Conservation (phyloP, 257 asterid species). For the Linaria vulgaris region DNA sequence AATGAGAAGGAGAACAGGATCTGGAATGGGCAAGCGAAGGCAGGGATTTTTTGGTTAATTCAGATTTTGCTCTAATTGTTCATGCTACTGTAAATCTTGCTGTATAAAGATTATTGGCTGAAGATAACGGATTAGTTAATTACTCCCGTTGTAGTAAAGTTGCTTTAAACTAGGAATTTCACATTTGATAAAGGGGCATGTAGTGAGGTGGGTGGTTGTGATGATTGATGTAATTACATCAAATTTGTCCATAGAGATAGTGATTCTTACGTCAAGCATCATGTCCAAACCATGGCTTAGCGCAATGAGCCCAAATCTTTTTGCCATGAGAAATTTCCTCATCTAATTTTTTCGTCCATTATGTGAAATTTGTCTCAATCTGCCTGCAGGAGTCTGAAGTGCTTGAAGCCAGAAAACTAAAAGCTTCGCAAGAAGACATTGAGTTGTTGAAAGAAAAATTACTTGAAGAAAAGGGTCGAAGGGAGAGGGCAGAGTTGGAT, state of each 20-base stretch:
- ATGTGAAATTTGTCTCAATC: slow-evolving; percentile 23
- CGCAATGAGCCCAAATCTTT: slow-evolving; percentile 1
- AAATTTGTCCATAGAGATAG: slow-evolving; percentile 11
- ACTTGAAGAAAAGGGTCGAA: slow-evolving; percentile 71
- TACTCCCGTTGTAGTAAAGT: slow-evolving; percentile 11
- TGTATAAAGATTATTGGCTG: slow-evolving; percentile 6
- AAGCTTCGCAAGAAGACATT: slow-evolving; percentile 69
- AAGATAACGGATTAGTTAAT: slow-evolving; percentile 2
- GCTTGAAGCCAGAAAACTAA: slow-evolving; percentile 77
- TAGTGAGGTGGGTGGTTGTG: slow-evolving; percentile 24
- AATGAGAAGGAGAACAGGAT: not conserved
- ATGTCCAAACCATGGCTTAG: slow-evolving; percentile 7
- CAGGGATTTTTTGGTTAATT: slow-evolving; percentile 16
- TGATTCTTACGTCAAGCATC: slow-evolving; percentile 12
- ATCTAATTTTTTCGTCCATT: slow-evolving; percentile 18
- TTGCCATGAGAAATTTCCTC: slow-evolving; percentile 12
- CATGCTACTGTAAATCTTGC: not conserved
- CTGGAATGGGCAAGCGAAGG: slow-evolving; percentile 9
- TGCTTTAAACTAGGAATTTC: slow-evolving; percentile 19
- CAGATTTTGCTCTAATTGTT: slow-evolving; percentile 3
- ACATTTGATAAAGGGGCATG: slow-evolving; percentile 15
- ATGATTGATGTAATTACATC: slow-evolving; percentile 8
- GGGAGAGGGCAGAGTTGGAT: slow-evolving; percentile 87
- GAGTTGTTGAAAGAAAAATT: slow-evolving; percentile 81
- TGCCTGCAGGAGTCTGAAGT: slow-evolving; percentile 84